Evolutionary conservation across 2,329 filamentous ascomycete species (phyloP), one percentile per base, ranked within the genome.

Genomic region (Camptophora hylomeconis): DNA sequence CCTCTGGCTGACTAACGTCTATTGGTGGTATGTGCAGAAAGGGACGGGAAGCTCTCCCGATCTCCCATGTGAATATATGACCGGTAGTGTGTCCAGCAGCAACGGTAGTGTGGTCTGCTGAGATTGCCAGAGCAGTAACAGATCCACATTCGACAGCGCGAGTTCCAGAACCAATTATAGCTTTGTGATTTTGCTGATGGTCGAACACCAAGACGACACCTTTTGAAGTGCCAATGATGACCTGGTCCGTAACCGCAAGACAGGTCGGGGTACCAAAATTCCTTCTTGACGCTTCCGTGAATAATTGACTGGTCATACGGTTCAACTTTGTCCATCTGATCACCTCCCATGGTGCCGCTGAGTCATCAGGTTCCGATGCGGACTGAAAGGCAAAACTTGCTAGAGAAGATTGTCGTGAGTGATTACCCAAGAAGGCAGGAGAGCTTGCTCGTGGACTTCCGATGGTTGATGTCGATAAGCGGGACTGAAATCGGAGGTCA

Each of bases 51-150:
- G 80, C 70, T 33, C 80, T 71, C 21, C 72, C 70, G 8, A 87
- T 78, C 51, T 98, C 92, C 92, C 92, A 98, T 0, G 87, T 98
- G 49, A 94, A 95, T 30, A 98, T 93, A 48, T 75, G 76, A 3
- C 89, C 92, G 44, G 78, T 82, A 1, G 75, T 76, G 65, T 98
- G 87, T 3, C 89, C 89, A 20, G 77, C 82, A 18, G 83, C 89
- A 40, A 98, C 68, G 1, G 87, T 93, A 2, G 81, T 80, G 53
- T 95, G 84, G 49, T 98, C 89, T 11, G 87, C 86, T 16, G 89
- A 93, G 33, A 95, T 74, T 4, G 89, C 83, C 34, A 98, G 63
- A 1, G 89, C 71, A 4, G 83, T 92, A 26, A 98, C 69, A 24
- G 84, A 63, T 1, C 89, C 92, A 39, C 80, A 92, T 57, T 95